These are phyloP conservation scores for Candida sp. DNA, from an alignment of 1,139 yeast genomes.

Conservation along the genomic window DNA sequence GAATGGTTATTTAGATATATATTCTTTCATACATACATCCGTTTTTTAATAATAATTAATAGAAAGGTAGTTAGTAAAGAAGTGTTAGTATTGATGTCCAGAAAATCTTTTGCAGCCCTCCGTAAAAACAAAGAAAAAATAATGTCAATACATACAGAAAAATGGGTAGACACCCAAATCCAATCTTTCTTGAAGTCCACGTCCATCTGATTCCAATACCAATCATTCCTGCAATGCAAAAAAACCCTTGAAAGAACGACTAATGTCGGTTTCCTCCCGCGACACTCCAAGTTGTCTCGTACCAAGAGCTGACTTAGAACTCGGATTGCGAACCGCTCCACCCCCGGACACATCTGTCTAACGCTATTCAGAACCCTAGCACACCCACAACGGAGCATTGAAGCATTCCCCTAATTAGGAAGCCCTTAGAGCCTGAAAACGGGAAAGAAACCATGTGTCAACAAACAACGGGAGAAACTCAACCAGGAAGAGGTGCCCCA, in stretches of 20 bases:
- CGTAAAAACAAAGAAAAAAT: not conserved
- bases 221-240: not conserved
- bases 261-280: not conserved
- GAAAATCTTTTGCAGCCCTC: not conserved
- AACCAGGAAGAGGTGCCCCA: not conserved
- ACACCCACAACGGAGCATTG: not conserved
- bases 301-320: not conserved
- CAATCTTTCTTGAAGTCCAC: constrained; percentile 11
- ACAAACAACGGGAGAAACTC: not conserved
- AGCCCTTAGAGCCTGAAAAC: not conserved
- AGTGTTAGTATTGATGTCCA: constrained; percentile 1
- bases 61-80: not conserved
- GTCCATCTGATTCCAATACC: constrained; percentile 3
- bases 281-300: constrained; percentile 1
- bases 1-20: not conserved
- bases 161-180: constrained; percentile 9
- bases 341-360: not conserved
- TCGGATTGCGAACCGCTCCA: not conserved
- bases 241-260: not conserved
- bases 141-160: constrained; percentile 9
- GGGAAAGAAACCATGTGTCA: not conserved
- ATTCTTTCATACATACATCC: constrained; percentile 3
- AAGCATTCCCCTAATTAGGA: not conserved
- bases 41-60: constrained; percentile 3
- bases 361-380: not conserved